Conservation (phyloP, 139 green algal genomes). For the Trebouxia sp. region DNA sequence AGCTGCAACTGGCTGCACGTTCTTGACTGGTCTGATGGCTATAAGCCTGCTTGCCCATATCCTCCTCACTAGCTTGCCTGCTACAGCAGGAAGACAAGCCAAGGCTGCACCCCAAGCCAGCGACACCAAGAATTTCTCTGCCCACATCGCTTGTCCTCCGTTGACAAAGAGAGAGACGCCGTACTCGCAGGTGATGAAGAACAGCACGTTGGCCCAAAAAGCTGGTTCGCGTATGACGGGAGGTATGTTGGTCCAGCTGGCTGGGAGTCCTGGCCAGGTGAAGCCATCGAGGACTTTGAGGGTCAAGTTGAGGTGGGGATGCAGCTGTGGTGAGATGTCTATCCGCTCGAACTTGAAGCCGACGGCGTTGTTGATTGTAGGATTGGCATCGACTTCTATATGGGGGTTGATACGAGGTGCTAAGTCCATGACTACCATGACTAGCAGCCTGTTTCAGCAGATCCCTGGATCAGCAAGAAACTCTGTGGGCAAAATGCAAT, state of each 20-base stretch:
- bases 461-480: too few species aligned
- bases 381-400: too few species aligned
- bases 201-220: not conserved
- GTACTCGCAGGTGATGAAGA: not conserved
- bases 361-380: not conserved
- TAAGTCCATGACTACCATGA: too few species aligned
- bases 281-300: not conserved
- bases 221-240: not conserved
- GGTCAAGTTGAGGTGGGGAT: not conserved
- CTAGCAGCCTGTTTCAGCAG: too few species aligned
- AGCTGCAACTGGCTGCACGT: not conserved
- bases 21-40: not conserved
- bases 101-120: not conserved
- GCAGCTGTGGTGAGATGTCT: not conserved
- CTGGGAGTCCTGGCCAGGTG: not conserved
- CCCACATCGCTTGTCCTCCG: not conserved
- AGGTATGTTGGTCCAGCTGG: not conserved
- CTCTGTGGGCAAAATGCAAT: too few species aligned
- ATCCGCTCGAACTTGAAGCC: not conserved
- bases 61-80: not conserved
- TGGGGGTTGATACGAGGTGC: too few species aligned
- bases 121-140: not conserved
- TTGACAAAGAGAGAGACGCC: not conserved
- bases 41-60: not conserved
- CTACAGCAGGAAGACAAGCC: not conserved